Base-by-base conservation (phyloP, 2,329 filamentous ascomycete genomes). In the Diplodia mutila region DNA sequence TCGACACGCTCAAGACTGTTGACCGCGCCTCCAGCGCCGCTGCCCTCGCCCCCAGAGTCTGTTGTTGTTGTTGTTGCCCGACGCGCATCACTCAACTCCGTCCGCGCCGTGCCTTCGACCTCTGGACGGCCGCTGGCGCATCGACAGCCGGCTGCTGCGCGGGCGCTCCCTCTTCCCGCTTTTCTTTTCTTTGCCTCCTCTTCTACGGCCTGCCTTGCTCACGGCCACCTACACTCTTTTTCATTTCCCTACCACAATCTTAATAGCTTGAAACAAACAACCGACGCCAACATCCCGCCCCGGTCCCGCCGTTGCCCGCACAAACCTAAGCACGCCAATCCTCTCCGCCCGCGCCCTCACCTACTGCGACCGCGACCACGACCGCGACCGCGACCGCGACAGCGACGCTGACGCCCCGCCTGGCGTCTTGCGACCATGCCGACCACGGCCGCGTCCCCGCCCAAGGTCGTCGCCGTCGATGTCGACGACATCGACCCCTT, bases 401-500 rank as follows among this genome's bases (percentile, higher is more conserved):
- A 46, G 42, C 59, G 59, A 51, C 59, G 42, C 59, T 48, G 59
- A 59, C 64, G 53, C n/a, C 21, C 25, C 64, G 27, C 23, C 8
- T 23, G 23, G 51, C 52, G 39, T 32, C 51, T 57, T 32, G 29
- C 37, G 48, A 64, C 66, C 68, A 83, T 83, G 81, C 79, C 80
- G 66, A 79, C 80, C 65, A 75, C 75, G 55, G 79, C 79, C 69
- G 82, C 81, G 67, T 76, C 72, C 61, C 76, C 77, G 59, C 74
- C 77, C 61, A 80, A 80, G 73, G 80, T 80, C 64, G 76, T 78
- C 70, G 74, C 77, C 64, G 72, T 81, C 65, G 77, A 77, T 68
- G 77, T 78, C 70, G 74, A 73, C 71, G 73, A 72, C 53, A 69
- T 71, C 61, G 83, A 85, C 74, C 83, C 84, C 32, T 86, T 85